Evolutionary conservation across 2,329 filamentous ascomycete genomes (phyloP).

Genomic region (Aureobasidium lini): DNA sequence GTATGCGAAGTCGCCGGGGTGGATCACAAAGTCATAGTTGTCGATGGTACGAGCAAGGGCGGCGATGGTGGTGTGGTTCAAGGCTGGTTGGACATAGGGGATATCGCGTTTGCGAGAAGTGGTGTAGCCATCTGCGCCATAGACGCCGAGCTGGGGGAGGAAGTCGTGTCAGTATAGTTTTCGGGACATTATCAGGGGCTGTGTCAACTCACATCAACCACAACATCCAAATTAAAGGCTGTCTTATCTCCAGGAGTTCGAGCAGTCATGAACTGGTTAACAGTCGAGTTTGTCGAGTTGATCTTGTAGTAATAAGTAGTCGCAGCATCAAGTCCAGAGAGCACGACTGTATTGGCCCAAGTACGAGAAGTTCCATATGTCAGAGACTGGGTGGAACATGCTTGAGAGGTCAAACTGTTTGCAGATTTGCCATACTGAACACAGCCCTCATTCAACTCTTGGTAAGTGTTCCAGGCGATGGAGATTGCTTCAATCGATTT

Average conservation of each 20-base stretch:
- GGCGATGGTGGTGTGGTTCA: slow-evolving; percentile 54
- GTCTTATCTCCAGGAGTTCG: slow-evolving; percentile 48
- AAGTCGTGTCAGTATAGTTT: slow-evolving; percentile 16
- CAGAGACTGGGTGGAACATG: slow-evolving; percentile 40
- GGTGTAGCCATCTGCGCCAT: slow-evolving; percentile 42
- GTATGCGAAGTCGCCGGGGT: slow-evolving; percentile 51
- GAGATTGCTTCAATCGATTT: slow-evolving; percentile 35
- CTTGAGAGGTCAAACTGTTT: slow-evolving; percentile 30
- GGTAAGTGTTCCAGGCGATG: slow-evolving; percentile 52
- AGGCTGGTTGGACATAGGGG: slow-evolving; percentile 42
- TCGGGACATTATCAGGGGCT: no score
- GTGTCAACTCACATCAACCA: slow-evolving; percentile 44
- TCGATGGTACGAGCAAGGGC: slow-evolving; percentile 45
- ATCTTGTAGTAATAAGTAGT: slow-evolving; percentile 57
- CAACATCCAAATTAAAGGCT: slow-evolving; percentile 45
- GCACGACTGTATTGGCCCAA: slow-evolving; percentile 42
- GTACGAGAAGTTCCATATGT: slow-evolving; percentile 51
- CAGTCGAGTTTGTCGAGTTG: slow-evolving; percentile 47
- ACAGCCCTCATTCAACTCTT: slow-evolving; percentile 38
- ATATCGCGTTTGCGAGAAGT: slow-evolving; percentile 43
- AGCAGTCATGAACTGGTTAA: slow-evolving; percentile 48
- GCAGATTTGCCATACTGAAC: slow-evolving; percentile 45
- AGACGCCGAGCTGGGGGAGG: slow-evolving; percentile 43
- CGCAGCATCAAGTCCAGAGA: slow-evolving; percentile 41
- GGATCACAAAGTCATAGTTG: slow-evolving; percentile 49